These are phyloP conservation scores for Tolypocladium ovalisporum DNA, from an alignment of 2,329 filamentous ascomycete genomes.

Conservation along the genomic window DNA sequence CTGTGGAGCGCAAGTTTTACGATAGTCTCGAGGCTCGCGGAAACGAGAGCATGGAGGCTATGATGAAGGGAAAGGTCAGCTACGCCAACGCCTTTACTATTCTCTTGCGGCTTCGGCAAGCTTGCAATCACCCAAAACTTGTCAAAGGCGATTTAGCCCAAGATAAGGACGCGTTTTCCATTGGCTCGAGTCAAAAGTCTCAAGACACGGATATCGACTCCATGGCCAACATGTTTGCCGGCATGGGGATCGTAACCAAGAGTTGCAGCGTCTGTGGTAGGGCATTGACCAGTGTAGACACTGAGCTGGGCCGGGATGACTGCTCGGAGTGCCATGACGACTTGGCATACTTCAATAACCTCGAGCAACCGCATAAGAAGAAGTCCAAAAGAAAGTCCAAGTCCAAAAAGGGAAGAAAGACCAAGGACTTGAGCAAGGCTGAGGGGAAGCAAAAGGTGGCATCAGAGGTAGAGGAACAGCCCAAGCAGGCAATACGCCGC, in stretches of 20 bases:
- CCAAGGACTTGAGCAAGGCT: conserved; percentile 10
- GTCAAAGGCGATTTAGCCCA: conserved; percentile 76
- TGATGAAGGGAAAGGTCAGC: conserved; percentile 77
- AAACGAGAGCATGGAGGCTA: conserved; percentile 74
- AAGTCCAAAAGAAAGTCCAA: conserved; percentile 19
- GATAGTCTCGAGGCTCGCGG: conserved; percentile 72
- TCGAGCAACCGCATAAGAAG: conserved; percentile 24
- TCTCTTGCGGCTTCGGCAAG: conserved; percentile 80
- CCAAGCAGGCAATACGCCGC: conserved; percentile 16
- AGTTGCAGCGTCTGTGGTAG: conserved; percentile 77
- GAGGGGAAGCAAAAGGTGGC: conserved; percentile 6
- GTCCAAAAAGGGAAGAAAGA: background rate
- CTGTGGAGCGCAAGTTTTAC: conserved; percentile 78
- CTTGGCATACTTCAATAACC: conserved; percentile 49
- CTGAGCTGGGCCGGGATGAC: conserved; percentile 28
- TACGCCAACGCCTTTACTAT: conserved; percentile 92
- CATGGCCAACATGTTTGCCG: conserved; percentile 77
- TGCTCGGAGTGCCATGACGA: conserved; percentile 71
- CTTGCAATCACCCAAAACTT: conserved; percentile 87
- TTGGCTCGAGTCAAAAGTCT: conserved; percentile 43
- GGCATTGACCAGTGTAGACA: conserved; percentile 44
- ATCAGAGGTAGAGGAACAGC: conserved; percentile 10
- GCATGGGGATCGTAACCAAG: conserved; percentile 66
- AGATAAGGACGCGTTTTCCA: conserved; percentile 74
- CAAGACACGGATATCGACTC: conserved; percentile 62